Evolutionary conservation across 495 filamentous ascomycete species (phyloP), one percentile per base, ranked within the genome.

Genomic region (Penicillium alfredii): DNA sequence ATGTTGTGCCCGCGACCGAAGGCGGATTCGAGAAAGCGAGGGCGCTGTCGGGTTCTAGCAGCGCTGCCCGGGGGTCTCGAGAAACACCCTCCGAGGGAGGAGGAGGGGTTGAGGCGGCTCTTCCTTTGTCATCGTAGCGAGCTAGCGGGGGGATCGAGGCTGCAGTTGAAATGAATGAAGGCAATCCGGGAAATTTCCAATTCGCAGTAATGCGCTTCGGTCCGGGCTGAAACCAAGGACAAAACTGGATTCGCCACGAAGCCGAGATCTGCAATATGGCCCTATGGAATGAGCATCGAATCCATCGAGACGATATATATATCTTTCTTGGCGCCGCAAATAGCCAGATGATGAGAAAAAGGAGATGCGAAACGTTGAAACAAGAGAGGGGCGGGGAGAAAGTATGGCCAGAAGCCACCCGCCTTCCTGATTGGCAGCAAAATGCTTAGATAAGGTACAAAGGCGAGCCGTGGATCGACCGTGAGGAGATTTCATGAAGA

Each of bases 141-240:
- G 3, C 1, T 8, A 25, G 23, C 23, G 23, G 23, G 3, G 3
- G 8, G 2, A 9, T 25, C 11, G 5, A 9, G 23, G 22, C 23
- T 0, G 23, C 8, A 25, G 23, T 25, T 4, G 3, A n/a, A n/a
- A 25, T n/a, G 3, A 8, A 8, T 3, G 23, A 25, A 2, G 23
- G 5, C 11, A n/a, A 9, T 4, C 8, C 22, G 2, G 23, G 11
- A n/a, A 25, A 5, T 25, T 25, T n/a, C n/a, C n/a, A n/a, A n/a
- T n/a, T n/a, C n/a, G n/a, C n/a, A n/a, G n/a, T n/a, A 26, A 42
- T 33, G 39, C 37, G 30, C 35, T 42, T 30, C 47, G 42, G 45
- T 33, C 29, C 25, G 12, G 40, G 10, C 27, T 12, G 30, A 16
- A 22, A 16, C 22, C 23, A 33, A 27, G 32, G 38, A 21, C 14